phyloP scores from a whole-genome alignment of 805 yeast genomes.

The Spencermartinsiella europaea region DNA sequence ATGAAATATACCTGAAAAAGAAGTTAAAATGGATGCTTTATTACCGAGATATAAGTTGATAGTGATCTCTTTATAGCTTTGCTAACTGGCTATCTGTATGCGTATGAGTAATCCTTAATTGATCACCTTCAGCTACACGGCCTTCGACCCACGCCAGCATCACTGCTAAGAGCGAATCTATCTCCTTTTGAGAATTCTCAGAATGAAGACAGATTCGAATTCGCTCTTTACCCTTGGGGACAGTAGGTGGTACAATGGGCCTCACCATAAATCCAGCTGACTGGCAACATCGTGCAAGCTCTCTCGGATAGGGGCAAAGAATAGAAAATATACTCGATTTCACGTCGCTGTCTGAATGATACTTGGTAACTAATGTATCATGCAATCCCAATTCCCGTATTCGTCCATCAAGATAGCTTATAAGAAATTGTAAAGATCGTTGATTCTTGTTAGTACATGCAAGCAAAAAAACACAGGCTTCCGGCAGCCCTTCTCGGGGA shows the following conservation, averaged over 20 bases:
- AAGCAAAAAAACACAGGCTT: too few species aligned
- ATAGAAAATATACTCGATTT: slow-evolving; percentile 14
- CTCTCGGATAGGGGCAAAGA: slow-evolving; percentile 15
- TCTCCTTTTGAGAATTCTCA: slow-evolving; percentile 14
- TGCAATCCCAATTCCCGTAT: background rate
- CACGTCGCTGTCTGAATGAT: slow-evolving; percentile 3
- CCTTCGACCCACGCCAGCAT: too few species aligned
- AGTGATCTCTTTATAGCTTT: too few species aligned
- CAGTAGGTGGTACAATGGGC: slow-evolving; percentile 26
- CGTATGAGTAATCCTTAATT: too few species aligned
- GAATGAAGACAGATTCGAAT: slow-evolving; percentile 23
- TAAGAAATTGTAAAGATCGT: background rate
- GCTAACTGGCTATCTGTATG: too few species aligned
- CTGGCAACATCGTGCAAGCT: slow-evolving; percentile 20
- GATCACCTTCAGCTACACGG: too few species aligned
- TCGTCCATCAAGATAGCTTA: slow-evolving; percentile 3
- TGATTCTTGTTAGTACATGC: background rate
- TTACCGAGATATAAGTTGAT: too few species aligned
- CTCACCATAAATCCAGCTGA: slow-evolving; percentile 20
- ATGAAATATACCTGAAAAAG: too few species aligned
- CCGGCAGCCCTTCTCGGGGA: too few species aligned
- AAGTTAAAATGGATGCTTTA: too few species aligned
- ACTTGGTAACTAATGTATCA: background rate
- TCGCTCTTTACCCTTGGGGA: slow-evolving; percentile 24
- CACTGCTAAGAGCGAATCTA: slow-evolving; percentile 16